phyloP scores from a whole-genome alignment of 177 flowering plant genomes.

The Vitis hybrid region DNA sequence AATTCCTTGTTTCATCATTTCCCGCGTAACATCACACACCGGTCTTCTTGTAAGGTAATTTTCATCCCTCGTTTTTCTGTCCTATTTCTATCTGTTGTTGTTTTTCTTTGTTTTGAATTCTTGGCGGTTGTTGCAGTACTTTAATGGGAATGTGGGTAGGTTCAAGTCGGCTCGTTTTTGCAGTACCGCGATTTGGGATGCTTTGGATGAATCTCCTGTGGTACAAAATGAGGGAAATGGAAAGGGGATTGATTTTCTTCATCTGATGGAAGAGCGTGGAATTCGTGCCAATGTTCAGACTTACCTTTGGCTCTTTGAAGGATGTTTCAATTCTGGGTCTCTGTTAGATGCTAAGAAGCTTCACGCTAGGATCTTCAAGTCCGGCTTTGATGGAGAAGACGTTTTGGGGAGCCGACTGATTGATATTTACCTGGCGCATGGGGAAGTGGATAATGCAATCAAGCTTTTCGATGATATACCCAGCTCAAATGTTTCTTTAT shows the following conservation, averaged over 20 bases:
- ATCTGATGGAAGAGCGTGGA: slow-evolving; percentile 39
- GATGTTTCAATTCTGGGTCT: slow-evolving; percentile 38
- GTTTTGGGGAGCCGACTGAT: slow-evolving; percentile 31
- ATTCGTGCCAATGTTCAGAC: slow-evolving; percentile 41
- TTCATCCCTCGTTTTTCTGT: background rate
- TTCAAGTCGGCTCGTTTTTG: slow-evolving; percentile 18
- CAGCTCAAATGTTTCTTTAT: slow-evolving; percentile 30
- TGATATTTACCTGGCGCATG: slow-evolving; percentile 34
- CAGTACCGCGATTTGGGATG: slow-evolving; percentile 18
- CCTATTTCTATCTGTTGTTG: background rate
- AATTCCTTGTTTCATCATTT: slow-evolving; percentile 18
- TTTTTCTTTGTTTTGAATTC: background rate
- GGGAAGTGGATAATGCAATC: slow-evolving; percentile 40
- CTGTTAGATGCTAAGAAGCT: slow-evolving; percentile 36
- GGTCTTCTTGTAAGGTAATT: slow-evolving; percentile 20
- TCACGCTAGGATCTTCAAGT: slow-evolving; percentile 55
- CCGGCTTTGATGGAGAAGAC: slow-evolving; percentile 43
- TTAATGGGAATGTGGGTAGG: slow-evolving; percentile 21
- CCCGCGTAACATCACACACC: slow-evolving; percentile 17
- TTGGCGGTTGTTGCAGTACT: slow-evolving; percentile 13
- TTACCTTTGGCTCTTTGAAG: slow-evolving; percentile 48
- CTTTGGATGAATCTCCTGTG: slow-evolving; percentile 23
- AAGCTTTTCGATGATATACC: slow-evolving; percentile 47
- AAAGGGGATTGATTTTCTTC: slow-evolving; percentile 29
- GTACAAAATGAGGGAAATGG: slow-evolving; percentile 18